A percentile compares a stretch with the other conserved stretches of the same genome.
Evolutionary conservation across 495 filamentous ascomycete species (phyloP).

Genomic region (Acidiella bohemica): DNA sequence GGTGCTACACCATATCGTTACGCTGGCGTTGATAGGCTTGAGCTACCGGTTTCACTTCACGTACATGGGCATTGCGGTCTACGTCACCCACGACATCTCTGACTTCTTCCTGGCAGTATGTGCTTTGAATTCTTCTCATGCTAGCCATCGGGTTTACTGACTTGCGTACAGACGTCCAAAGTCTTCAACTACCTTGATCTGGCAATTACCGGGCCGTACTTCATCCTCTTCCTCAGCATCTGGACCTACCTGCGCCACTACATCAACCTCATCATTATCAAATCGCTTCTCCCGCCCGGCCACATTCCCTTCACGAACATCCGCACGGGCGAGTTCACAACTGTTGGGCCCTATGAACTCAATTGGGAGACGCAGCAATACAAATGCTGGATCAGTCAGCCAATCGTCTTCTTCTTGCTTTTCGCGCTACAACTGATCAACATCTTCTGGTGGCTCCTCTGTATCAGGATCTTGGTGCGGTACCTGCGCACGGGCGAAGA

Average conservation of each 20-base stretch:
- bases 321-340: slow-evolving; percentile 59
- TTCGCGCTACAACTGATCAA: slow-evolving; percentile 29
- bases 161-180: slow-evolving; percentile 63
- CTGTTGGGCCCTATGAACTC: slow-evolving; percentile 58
- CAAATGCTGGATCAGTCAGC: slow-evolving; percentile 30
- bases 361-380: slow-evolving; percentile 32
- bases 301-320: slow-evolving; percentile 3
- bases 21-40: slow-evolving; percentile 68
- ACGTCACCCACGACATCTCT: slow-evolving; percentile 89
- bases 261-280: slow-evolving; percentile 79
- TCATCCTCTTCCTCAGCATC: slow-evolving; percentile 62
- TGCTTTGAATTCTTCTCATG: background rate
- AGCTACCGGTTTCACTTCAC: slow-evolving; percentile 98
- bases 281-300: slow-evolving; percentile 44
- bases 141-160: background rate
- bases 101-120: slow-evolving; percentile 95
- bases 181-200: slow-evolving; percentile 84
- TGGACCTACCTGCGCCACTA: slow-evolving; percentile 93
- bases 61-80: slow-evolving; percentile 92
- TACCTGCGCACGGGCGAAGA: slow-evolving; percentile 17
- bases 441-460: slow-evolving; percentile 30
- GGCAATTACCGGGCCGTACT: slow-evolving; percentile 65
- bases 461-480: slow-evolving; percentile 24
- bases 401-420: slow-evolving; percentile 28
- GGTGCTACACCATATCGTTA: slow-evolving; percentile 87